phyloP scores from a whole-genome alignment of 129 eudicot species.

The Deinandra increscens region DNA sequence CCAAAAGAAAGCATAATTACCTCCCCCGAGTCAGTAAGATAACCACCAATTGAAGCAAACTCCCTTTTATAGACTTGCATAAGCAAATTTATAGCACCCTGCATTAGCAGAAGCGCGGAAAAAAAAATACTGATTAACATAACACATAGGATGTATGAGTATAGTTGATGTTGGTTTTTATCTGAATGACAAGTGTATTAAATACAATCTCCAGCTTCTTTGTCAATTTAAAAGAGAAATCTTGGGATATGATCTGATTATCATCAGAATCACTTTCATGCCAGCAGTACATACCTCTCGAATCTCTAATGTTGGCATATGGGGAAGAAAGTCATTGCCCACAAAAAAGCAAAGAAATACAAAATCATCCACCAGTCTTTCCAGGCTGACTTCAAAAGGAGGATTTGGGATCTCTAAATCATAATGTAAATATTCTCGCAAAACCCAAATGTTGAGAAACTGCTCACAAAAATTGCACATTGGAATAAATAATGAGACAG shows the following conservation, averaged over 20 bases:
- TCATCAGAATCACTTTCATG: not conserved
- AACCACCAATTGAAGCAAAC: slow-evolving; percentile 89
- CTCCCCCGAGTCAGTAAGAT: slow-evolving; percentile 97
- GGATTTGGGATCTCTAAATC: slow-evolving; percentile 79
- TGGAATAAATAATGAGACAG: not conserved
- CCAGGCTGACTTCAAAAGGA: slow-evolving; percentile 69
- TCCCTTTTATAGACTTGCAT: slow-evolving; percentile 77
- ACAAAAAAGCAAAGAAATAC: slow-evolving; percentile 92
- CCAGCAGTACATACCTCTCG: slow-evolving; percentile 68
- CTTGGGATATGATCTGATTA: not conserved
- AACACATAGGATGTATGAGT: slow-evolving; percentile 1
- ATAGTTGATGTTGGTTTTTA: not conserved
- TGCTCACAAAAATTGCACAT: slow-evolving; percentile 32
- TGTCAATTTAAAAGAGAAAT: slow-evolving; percentile 15
- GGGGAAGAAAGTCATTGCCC: slow-evolving; percentile 99
- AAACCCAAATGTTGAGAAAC: slow-evolving; percentile 91
- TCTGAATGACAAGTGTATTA: slow-evolving; percentile 14
- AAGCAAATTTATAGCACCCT: slow-evolving; percentile 95
- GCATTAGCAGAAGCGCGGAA: slow-evolving; percentile 10
- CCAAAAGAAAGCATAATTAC: slow-evolving; percentile 43
- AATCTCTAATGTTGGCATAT: slow-evolving; percentile 97
- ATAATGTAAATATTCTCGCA: slow-evolving; percentile 88
- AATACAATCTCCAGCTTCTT: slow-evolving; percentile 4
- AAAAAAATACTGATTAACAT: slow-evolving; percentile 2
- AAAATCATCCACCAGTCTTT: slow-evolving; percentile 91